Evolutionary conservation across 2,329 filamentous ascomycete species (phyloP).

Genomic region (Plectosphaerella cucumerina): DNA sequence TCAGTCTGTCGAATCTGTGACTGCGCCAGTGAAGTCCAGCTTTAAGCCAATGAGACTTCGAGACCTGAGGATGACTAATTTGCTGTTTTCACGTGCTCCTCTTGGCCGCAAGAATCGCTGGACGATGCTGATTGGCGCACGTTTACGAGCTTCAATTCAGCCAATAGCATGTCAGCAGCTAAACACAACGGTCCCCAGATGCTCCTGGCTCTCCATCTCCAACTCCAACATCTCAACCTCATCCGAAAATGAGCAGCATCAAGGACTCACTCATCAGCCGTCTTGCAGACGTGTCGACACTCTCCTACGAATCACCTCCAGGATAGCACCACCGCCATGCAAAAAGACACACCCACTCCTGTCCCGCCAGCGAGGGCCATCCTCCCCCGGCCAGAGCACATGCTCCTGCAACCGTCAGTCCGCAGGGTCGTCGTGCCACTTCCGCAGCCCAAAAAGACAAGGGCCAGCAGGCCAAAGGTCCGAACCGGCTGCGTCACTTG

Average conservation of each 20-base stretch:
- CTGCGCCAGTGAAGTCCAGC: too few relatives aligned
- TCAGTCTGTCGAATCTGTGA: too few relatives aligned
- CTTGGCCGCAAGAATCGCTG: too few relatives aligned
- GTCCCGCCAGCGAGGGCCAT: background rate
- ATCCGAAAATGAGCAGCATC: background rate
- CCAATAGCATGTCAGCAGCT: background rate
- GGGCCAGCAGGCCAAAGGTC: slow-evolving; percentile 11
- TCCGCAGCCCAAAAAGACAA: slow-evolving; percentile 1
- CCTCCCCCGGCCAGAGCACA: background rate
- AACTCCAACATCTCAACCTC: background rate
- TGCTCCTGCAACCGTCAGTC: background rate
- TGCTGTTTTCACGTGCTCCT: too few relatives aligned
- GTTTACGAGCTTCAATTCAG: background rate
- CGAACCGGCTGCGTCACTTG: slow-evolving; percentile 14
- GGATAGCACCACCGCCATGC: background rate
- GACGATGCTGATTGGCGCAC: background rate
- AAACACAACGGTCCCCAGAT: too few relatives aligned
- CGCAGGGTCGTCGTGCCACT: background rate
- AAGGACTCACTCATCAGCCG: background rate
- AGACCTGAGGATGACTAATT: too few relatives aligned
- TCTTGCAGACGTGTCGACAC: too few relatives aligned
- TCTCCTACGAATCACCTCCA: background rate
- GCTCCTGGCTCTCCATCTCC: too few relatives aligned
- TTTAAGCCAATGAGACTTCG: too few relatives aligned
- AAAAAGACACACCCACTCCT: background rate